A percentile compares a stretch with the other conserved stretches of the same genome.
These are phyloP conservation scores for Morella rubra DNA, from an alignment of 306 rosid genomes.

Conservation along the genomic window DNA sequence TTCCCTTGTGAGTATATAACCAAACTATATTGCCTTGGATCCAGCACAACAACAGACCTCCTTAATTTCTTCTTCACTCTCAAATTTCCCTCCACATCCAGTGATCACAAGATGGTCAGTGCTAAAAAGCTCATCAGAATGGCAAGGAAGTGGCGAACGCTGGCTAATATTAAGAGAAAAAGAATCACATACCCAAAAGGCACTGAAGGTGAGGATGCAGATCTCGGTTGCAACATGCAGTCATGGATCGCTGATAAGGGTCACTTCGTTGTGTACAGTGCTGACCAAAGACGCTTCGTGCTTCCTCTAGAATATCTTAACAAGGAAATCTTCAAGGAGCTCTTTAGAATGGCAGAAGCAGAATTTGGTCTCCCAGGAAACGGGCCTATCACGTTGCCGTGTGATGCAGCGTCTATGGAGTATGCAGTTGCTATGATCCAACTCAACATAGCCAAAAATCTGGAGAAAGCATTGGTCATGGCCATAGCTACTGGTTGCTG, in stretches of 20 bases:
- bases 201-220: not conserved
- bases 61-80: not conserved
- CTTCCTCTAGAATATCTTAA: constrained; percentile 25
- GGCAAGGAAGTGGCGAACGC: constrained; percentile 26
- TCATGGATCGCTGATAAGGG: constrained; percentile 1
- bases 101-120: constrained; percentile 6
- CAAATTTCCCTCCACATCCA: not conserved
- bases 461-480: constrained; percentile 15
- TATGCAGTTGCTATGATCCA: constrained; percentile 19
- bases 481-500: not conserved
- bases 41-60: not conserved
- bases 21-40: not conserved
- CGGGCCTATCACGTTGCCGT: constrained; percentile 20
- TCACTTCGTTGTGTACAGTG: constrained; percentile 24
- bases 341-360: constrained; percentile 18
- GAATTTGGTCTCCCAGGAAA: constrained; percentile 21
- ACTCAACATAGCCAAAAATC: not conserved
- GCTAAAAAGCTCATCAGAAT: constrained; percentile 17
- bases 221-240: not conserved
- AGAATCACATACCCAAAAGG: not conserved
- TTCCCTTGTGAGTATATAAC: not conserved
- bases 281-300: constrained; percentile 21
- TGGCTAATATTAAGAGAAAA: not conserved
- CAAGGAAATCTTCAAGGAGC: constrained; percentile 17
- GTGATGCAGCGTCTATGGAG: constrained; percentile 20